Percentiles rank a stretch among this genome's conserved stretches.
phyloP scores from a whole-genome alignment of 495 filamentous ascomycete species.

The Saxophila tyrrhenica region DNA sequence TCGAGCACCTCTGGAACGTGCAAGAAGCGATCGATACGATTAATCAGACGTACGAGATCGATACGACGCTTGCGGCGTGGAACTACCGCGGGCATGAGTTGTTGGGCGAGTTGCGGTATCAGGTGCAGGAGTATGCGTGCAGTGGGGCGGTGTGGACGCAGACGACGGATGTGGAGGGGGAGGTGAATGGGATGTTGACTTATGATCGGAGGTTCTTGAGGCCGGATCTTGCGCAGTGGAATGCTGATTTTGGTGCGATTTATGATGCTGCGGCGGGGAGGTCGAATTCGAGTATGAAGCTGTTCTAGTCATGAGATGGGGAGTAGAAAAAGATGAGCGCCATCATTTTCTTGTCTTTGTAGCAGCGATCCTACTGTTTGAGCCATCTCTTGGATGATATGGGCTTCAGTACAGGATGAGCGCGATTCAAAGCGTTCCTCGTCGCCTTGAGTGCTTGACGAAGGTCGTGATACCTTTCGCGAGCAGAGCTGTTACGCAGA shows the following conservation, averaged over 20 bases:
- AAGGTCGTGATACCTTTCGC: too few relatives aligned
- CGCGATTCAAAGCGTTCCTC: too few relatives aligned
- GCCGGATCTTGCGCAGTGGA: constrained; percentile 47
- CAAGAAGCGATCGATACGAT: constrained; percentile 43
- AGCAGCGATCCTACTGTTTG: too few relatives aligned
- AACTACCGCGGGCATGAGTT: constrained; percentile 49
- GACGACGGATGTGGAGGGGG: constrained; percentile 59
- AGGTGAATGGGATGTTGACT: constrained; percentile 58
- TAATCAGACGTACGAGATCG: constrained; percentile 56
- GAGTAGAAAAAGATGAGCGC: not conserved
- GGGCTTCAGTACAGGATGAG: not conserved
- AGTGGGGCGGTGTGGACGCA: constrained; percentile 53
- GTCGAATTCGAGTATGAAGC: constrained; percentile 1
- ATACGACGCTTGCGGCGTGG: constrained; percentile 44
- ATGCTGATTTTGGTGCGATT: constrained; percentile 45
- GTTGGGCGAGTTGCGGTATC: constrained; percentile 46
- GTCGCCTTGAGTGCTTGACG: too few relatives aligned
- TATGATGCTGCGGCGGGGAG: constrained; percentile 40
- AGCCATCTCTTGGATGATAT: too few relatives aligned
- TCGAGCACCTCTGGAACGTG: constrained; percentile 49
- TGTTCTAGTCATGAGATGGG: not conserved
- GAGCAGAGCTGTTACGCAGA: too few relatives aligned
- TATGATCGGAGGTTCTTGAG: constrained; percentile 49
- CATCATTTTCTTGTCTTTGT: too few relatives aligned
- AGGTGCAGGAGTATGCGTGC: constrained; percentile 45